These are phyloP conservation scores for cucumber (Cucumis sativus) DNA, from an alignment of 306 rosid genomes.

Conservation along the genomic window DNA sequence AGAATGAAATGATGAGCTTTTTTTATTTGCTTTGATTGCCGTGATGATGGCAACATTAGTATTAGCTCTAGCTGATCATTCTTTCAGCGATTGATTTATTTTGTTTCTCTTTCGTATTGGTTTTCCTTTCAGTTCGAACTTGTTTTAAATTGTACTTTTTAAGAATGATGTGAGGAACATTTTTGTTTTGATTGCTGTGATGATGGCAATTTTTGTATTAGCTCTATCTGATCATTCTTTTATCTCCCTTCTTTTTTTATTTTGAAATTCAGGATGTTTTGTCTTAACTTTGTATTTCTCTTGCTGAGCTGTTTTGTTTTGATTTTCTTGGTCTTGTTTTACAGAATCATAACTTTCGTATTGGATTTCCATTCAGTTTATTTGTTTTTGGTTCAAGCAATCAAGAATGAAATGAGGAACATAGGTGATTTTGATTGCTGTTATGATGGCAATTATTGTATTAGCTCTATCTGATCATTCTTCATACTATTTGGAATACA, in stretches of 20 bases:
- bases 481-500: background rate
- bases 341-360: too few relatives aligned
- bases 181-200: background rate
- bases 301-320: too few relatives aligned
- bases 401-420: background rate
- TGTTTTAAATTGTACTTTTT: too few relatives aligned
- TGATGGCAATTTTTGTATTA: background rate
- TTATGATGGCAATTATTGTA: background rate
- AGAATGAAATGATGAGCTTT: background rate
- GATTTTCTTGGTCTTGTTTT: too few relatives aligned
- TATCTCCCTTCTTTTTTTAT: too few relatives aligned
- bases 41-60: background rate
- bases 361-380: background rate
- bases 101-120: background rate
- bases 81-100: background rate
- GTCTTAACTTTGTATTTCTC: too few relatives aligned
- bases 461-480: constrained; percentile 3
- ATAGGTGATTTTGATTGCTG: background rate
- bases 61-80: constrained; percentile 1
- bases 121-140: too few relatives aligned
- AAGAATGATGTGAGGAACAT: background rate
- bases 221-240: constrained; percentile 4
- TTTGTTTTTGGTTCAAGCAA: background rate
- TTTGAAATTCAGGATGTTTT: too few relatives aligned
- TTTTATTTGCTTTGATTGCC: background rate